phyloP scores from a whole-genome alignment of 331 rosid genomes.

The Erythrophleum ivorense region DNA sequence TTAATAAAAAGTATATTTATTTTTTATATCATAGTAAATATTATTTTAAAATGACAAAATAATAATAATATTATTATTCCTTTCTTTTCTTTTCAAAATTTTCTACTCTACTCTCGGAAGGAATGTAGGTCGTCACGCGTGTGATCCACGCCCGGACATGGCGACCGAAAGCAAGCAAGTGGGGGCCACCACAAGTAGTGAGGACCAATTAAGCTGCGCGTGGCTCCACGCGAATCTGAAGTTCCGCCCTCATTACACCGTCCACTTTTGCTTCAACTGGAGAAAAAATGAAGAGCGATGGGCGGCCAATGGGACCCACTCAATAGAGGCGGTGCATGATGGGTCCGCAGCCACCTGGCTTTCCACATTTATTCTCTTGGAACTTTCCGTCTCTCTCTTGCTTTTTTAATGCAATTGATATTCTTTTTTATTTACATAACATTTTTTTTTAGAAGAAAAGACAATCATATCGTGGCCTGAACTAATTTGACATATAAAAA shows the following conservation, averaged over 20 bases:
- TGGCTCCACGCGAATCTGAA: not conserved
- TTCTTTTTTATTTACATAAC: no score
- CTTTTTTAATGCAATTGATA: not conserved
- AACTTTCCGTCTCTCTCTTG: not conserved
- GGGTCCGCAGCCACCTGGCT: not conserved
- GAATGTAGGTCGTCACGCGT: not conserved
- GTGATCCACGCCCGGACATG: not conserved
- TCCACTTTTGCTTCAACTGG: not conserved
- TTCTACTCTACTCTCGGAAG: not conserved
- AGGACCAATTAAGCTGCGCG: not conserved
- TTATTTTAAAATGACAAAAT: no score
- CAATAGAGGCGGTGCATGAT: not conserved
- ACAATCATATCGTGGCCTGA: no score
- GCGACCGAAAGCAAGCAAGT: not conserved
- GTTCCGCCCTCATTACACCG: not conserved
- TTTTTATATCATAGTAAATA: no score
- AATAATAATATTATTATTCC: no score
- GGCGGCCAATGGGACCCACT: conserved; percentile 5
- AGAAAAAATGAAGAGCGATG: not conserved
- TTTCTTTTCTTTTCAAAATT: no score
- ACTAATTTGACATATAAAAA: no score
- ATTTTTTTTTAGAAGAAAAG: no score
- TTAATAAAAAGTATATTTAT: no score
- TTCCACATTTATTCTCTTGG: not conserved
- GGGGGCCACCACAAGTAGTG: not conserved